Evolutionary conservation across 345 rosid genomes (phyloP), one percentile per base, ranked within the genome.

Genomic region (Salix udensis): DNA sequence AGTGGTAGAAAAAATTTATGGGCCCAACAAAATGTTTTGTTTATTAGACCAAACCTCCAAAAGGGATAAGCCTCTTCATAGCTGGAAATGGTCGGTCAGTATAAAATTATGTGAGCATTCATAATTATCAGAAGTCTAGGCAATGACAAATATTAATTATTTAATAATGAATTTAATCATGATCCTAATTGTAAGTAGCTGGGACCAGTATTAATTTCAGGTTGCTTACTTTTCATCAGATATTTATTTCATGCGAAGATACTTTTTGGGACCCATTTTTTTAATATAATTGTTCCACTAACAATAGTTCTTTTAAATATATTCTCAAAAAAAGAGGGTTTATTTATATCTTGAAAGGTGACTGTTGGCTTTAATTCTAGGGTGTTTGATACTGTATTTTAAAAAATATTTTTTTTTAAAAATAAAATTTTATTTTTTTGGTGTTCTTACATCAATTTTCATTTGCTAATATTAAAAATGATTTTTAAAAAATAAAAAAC

Each of bases 41-140:
- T 40, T 40, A 40, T 10, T 40, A 40, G 28, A 21, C 65, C 42
- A 64, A 48, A 40, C 18, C 61, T 46, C 11, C 13, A 1, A 65
- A 31, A 31, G 61, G 23, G 64, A 50, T n/a, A 48, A 61, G 12
- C 34, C 78, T 48, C 61, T 78, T 68, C 46, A 72, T 68, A 40
- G 68, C 42, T 42, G 19, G 67, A 23, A 58, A 53, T 16, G 16
- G 30, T 13, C 52, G 21, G 14, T 72, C 34, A 7, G 1, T n/a
- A 55, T 23, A n/a, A n/a, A 55, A 23, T 55, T 13, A n/a, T n/a
- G 28, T n/a, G 10, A 4, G 8, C 28, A n/a, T n/a, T n/a, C 28
- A n/a, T 55, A 55, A n/a, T 23, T n/a, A 8, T 55, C 5, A 8
- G 12, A 4, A n/a, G 61, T 55, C 13, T 55, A 7, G 9, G 5